A percentile compares a stretch with the other conserved stretches of the same genome.
Evolutionary conservation across 129 eudicot species (phyloP).

Genomic region (Saussurea involucrata): DNA sequence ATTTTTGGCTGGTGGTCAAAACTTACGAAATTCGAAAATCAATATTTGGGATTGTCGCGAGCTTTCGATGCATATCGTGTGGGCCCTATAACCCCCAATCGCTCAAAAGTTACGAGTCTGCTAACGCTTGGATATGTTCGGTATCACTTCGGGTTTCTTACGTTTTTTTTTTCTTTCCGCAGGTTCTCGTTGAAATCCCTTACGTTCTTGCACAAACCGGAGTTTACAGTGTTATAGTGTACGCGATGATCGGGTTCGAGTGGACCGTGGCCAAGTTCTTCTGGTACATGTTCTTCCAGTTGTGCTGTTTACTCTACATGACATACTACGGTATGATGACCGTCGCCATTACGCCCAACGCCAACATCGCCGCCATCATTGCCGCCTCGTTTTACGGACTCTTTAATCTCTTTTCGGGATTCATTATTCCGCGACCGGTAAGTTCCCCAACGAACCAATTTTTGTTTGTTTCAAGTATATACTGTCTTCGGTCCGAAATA

Average conservation of each 20-base stretch:
- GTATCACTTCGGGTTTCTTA: not conserved
- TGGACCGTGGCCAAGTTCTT: conserved; percentile 30
- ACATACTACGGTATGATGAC: conserved; percentile 37
- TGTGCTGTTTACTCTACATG: conserved; percentile 31
- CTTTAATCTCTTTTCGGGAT: conserved; percentile 34
- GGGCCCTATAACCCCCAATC: too few species aligned
- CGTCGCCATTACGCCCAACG: conserved; percentile 29
- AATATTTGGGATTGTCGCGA: too few species aligned
- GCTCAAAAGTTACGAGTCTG: too few species aligned
- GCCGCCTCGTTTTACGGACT: conserved; percentile 23
- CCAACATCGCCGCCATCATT: conserved; percentile 27
- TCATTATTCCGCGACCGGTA: conserved; percentile 27
- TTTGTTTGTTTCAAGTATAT: too few species aligned
- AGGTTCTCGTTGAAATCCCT: conserved; percentile 31
- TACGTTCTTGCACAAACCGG: conserved; percentile 18
- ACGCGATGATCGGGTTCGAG: conserved; percentile 31
- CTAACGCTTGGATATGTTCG: not conserved
- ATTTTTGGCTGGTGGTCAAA: too few species aligned
- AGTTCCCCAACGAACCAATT: not conserved
- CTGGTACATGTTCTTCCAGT: conserved; percentile 28
- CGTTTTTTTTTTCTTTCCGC: not conserved
- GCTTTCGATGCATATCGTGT: not conserved
- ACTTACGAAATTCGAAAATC: too few species aligned
- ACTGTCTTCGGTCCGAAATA: too few species aligned
- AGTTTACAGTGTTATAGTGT: conserved; percentile 19